Evolutionary conservation across 805 yeast genomes (phyloP).

Genomic region (Wickerhamiella australiensis): DNA sequence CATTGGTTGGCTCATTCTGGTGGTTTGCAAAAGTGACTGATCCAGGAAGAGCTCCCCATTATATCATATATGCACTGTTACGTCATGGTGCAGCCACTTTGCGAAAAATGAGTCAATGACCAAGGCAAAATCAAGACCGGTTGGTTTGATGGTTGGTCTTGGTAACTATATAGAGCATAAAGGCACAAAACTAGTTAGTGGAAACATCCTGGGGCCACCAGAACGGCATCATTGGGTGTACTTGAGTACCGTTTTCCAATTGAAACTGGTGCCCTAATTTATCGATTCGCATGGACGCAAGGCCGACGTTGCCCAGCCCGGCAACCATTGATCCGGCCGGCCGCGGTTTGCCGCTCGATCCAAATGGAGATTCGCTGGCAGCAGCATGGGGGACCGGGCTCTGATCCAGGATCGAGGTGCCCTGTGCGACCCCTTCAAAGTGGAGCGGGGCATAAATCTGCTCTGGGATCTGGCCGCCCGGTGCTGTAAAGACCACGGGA

Average conservation of each 20-base stretch:
- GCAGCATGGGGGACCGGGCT: constrained; percentile 17
- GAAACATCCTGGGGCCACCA: constrained; percentile 53
- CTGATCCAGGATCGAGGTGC: constrained; percentile 15
- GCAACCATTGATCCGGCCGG: constrained; percentile 53
- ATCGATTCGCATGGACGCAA: constrained; percentile 46
- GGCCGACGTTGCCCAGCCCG: constrained; percentile 47
- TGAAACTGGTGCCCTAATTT: constrained; percentile 20
- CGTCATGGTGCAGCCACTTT: not conserved
- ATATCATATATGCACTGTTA: too few relatives aligned
- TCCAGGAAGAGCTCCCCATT: too few relatives aligned
- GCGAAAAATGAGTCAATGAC: not conserved
- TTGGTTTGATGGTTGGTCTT: too few relatives aligned
- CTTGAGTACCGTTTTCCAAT: constrained; percentile 26
- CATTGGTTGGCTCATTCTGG: constrained; percentile 23
- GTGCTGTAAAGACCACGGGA: constrained; percentile 41
- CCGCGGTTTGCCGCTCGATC: constrained; percentile 21
- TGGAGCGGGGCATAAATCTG: constrained; percentile 16
- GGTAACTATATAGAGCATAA: too few relatives aligned
- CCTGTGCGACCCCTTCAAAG: constrained; percentile 10
- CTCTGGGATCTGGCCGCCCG: constrained; percentile 17
- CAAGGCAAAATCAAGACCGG: too few relatives aligned
- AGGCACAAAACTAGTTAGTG: not conserved
- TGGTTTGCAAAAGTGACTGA: not conserved
- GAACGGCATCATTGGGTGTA: constrained; percentile 48
- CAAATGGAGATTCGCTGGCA: constrained; percentile 16